These are phyloP conservation scores for Auriscalpium orientale DNA, from an alignment of 768 basidiomycete genomes.

Conservation along the genomic window DNA sequence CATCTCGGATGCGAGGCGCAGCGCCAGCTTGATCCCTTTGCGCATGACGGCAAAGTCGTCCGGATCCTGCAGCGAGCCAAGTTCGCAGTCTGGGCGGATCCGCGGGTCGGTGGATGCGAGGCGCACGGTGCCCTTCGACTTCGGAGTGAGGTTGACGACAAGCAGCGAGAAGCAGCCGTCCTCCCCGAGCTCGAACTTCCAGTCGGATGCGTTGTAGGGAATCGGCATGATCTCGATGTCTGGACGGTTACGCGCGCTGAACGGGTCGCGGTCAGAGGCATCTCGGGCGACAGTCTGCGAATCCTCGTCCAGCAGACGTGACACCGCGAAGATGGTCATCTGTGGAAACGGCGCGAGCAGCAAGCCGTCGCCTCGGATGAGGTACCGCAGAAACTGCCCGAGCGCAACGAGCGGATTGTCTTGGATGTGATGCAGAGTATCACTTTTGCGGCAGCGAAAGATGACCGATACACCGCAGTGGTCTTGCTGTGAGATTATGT, in stretches of 20 bases:
- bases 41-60: slow-evolving; percentile 22
- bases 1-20: slow-evolving; percentile 20
- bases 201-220: slow-evolving; percentile 13
- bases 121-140: slow-evolving; percentile 19
- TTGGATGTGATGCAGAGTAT: slow-evolving; percentile 25
- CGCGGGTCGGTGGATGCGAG: slow-evolving; percentile 25
- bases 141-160: slow-evolving; percentile 20
- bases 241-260: slow-evolving; percentile 19
- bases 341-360: slow-evolving; percentile 25
- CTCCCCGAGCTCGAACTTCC: background rate
- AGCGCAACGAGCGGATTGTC: slow-evolving; percentile 21
- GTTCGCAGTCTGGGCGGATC: slow-evolving; percentile 24
- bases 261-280: slow-evolving; percentile 17
- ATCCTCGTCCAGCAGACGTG: slow-evolving; percentile 20
- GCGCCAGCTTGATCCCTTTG: slow-evolving; percentile 11
- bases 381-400: slow-evolving; percentile 26
- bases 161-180: slow-evolving; percentile 16
- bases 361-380: slow-evolving; percentile 27
- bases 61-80: slow-evolving; percentile 20
- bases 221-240: slow-evolving; percentile 34
- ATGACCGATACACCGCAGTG: slow-evolving; percentile 28
- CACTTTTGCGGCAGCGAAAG: slow-evolving; percentile 26
- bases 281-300: slow-evolving; percentile 3
- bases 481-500: slow-evolving; percentile 25
- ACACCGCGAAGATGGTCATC: slow-evolving; percentile 24